Percentiles rank a stretch among this genome's conserved stretches.
phyloP scores from a whole-genome alignment of 129 eudicot species.

The Sambucus nigra region DNA sequence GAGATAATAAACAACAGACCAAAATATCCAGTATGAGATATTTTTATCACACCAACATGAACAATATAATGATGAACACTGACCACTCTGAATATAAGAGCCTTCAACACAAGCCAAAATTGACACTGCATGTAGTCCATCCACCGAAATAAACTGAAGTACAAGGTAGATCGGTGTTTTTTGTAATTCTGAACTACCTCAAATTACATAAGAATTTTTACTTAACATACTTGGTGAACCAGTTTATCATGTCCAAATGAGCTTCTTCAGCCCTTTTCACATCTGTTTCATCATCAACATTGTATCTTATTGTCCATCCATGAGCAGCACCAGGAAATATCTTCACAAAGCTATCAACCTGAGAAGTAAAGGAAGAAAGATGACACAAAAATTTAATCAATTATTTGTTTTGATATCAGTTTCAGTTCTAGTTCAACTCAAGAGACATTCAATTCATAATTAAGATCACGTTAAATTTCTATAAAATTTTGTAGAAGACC shows the following conservation, averaged over 20 bases:
- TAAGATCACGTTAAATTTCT: not conserved
- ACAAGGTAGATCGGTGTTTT: too few species aligned
- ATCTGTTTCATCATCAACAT: conserved; percentile 25
- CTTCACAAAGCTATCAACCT: conserved; percentile 35
- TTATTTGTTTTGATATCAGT: not conserved
- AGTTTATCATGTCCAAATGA: conserved; percentile 29
- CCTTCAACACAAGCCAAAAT: too few species aligned
- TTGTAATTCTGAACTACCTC: too few species aligned
- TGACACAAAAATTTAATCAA: not conserved
- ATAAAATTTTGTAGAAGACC: too few species aligned
- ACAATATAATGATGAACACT: too few species aligned
- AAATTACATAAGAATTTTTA: conserved; percentile 1
- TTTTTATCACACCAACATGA: too few species aligned
- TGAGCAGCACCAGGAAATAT: conserved; percentile 34
- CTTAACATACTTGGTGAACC: conserved; percentile 27
- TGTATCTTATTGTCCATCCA: conserved; percentile 43
- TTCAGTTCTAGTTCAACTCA: too few species aligned
- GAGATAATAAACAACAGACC: too few species aligned
- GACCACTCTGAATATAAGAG: too few species aligned
- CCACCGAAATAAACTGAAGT: too few species aligned
- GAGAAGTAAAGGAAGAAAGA: not conserved
- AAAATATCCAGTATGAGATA: too few species aligned
- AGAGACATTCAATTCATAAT: not conserved
- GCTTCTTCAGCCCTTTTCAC: conserved; percentile 33
- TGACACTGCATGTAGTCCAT: too few species aligned